Evolutionary conservation across 2,329 filamentous ascomycete genomes (phyloP), one percentile per base, ranked within the genome.

Genomic region (Curvularia hawaiiensis): DNA sequence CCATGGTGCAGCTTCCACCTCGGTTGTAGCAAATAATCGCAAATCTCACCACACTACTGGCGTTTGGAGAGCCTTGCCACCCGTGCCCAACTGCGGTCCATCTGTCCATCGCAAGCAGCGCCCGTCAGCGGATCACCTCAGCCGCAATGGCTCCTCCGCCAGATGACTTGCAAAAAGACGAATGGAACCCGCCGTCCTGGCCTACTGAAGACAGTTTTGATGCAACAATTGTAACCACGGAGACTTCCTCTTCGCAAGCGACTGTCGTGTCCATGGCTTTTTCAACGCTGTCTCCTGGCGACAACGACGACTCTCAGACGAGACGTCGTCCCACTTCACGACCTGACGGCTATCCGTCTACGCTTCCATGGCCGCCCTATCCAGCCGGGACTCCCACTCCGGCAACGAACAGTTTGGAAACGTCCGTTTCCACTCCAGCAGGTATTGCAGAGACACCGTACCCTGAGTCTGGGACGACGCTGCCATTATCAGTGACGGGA

Each of bases 111-210:
- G 46, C 52, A 46, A 52, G 41, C 41, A 50, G 58, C 59, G 63
- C 54, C 59, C 60, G 61, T 68, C 64, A 68, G 65, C 65, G 31
- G 9, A 50, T 56, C 40, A 54, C 49, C 50, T 44, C 46, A 61
- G 56, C 53, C 58, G 40, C 59, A 56, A 69, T 69, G 66, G 58
- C 65, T 58, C 57, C 56, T 52, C 59, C 52, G 30, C 41, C 43
- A 26, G 40, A 39, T 41, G 46, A 31, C 31, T 54, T 43, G 38
- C 54, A 47, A 44, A 51, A 64, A 39, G 33, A 52, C 30, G 54
- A 53, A 18, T 39, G 33, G 20, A 33, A 28, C 28, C 46, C 22
- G 10, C 47, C 47, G 16, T 18, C 30, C 16, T 53, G 52, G 45
- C 8, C 20, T 11, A 38, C 52, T 28, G 35, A 54, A 43, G 48